Percentiles rank a stretch among this genome's conserved stretches.
phyloP scores from a whole-genome alignment of 2,329 filamentous ascomycete species.

The Talaromyces sp. region DNA sequence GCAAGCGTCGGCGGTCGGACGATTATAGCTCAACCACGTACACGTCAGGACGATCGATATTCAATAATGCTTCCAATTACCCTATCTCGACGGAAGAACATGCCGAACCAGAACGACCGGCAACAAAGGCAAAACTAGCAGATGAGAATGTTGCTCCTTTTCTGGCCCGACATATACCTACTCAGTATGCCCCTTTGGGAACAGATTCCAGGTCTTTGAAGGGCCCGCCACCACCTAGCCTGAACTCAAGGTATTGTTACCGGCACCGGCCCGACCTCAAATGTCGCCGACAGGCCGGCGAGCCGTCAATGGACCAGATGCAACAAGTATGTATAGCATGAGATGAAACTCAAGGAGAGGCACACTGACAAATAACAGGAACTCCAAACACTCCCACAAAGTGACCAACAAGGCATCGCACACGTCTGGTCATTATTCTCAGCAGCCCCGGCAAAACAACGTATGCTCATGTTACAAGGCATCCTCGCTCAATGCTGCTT shows the following conservation, averaged over 20 bases:
- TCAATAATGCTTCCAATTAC: conserved; percentile 7
- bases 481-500: conserved; percentile 97
- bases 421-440: conserved; percentile 98
- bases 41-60: conserved; percentile 8
- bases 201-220: conserved; percentile 19
- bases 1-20: conserved; percentile 9
- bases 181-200: conserved; percentile 76
- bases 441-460: conserved; percentile 86
- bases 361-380: conserved; percentile 49
- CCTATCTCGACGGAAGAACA: conserved; percentile 2
- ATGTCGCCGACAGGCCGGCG: conserved; percentile 87
- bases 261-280: conserved; percentile 90
- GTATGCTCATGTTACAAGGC: conserved; percentile 93
- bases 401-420: conserved; percentile 90
- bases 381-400: conserved; percentile 72
- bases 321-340: conserved; percentile 62
- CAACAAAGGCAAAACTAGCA: conserved; percentile 54
- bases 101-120: background rate
- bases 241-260: conserved; percentile 90
- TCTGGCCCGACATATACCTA: conserved; percentile 83
- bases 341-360: background rate
- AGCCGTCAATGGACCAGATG: conserved; percentile 91
- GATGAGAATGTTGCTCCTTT: conserved; percentile 81
- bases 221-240: conserved; percentile 43
- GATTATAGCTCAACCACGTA: conserved; percentile 10